Base-by-base conservation (phyloP, 2,329 filamentous ascomycete genomes). In the Colletotrichum sidae region DNA sequence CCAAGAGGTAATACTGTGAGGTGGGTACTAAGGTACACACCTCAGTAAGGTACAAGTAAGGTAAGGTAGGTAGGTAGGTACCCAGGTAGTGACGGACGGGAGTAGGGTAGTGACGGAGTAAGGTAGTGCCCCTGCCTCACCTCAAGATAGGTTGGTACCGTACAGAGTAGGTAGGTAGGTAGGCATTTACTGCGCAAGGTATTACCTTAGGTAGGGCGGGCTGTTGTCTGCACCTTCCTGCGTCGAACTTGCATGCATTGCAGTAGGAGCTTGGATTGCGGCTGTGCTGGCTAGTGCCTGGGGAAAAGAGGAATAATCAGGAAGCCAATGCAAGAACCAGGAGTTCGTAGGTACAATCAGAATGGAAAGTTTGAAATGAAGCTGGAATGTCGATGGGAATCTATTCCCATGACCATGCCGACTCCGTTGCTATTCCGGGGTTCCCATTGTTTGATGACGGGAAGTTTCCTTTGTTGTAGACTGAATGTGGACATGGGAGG, bases 241-340 rank as follows among this genome's bases (percentile, higher is more conserved):
- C 41, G 11, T 42, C n/a, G n/a, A 33, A 55, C 55, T 50, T 47
- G 6, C 33, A 39, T 50, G 50, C 44, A 60, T 60, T 37, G 62
- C 56, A 44, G 41, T 44, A 51, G 60, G 56, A 65, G 6, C 17
- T 13, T 58, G 55, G 44, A 47, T 60, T 55, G 60, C 60, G 60
- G 61, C 56, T 38, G 57, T 65, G 57, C 51, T 25, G 50, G 38
- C 35, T 42, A 52, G 57, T 60, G n/a, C 56, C 53, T 34, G 57
- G 39, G 39, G 58, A 50, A 60, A 38, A 50, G 57, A 65, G 59
- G 55, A 25, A 52, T 38, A 11, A 8, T 25, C 39, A 39, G 58
- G 57, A 37, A 25, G 25, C 25, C 25, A 25, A 25, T 37, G 52
- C 44, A 56, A 15, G 51, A 54, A 35, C 49, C 37, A 55, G 50